Percentiles rank a stretch among this genome's conserved stretches.
These are phyloP conservation scores for Epichloe scottii DNA, from an alignment of 2,329 filamentous ascomycete genomes.

Conservation along the genomic window DNA sequence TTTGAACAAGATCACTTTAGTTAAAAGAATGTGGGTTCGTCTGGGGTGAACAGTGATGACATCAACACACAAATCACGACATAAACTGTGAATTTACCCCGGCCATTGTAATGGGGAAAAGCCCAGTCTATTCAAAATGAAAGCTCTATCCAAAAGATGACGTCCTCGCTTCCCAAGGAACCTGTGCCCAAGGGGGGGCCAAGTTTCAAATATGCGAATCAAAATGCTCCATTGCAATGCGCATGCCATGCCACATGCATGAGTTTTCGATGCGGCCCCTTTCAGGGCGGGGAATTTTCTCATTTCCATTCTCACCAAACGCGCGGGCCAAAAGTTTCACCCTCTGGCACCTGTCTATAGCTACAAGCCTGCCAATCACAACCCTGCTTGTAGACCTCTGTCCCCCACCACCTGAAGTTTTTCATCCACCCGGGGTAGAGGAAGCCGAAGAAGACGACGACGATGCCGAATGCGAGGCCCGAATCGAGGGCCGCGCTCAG, in stretches of 20 bases:
- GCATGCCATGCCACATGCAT: background rate
- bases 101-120: background rate
- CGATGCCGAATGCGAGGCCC: conserved; percentile 68
- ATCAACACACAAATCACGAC: too few relatives aligned
- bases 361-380: conserved; percentile 77
- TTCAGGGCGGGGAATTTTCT: background rate
- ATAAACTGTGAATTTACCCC: background rate
- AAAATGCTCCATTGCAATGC: background rate
- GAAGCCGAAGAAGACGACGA: conserved; percentile 76
- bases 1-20: background rate
- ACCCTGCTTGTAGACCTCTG: conserved; percentile 70
- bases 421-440: conserved; percentile 68
- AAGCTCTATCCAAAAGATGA: background rate
- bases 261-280: too few relatives aligned
- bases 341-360: conserved; percentile 50
- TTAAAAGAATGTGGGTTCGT: background rate
- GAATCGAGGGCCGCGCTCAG: conserved; percentile 73
- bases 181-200: background rate
- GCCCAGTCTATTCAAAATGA: background rate
- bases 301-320: conserved; percentile 31
- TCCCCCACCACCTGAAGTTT: conserved; percentile 77
- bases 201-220: background rate
- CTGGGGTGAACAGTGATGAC: too few relatives aligned
- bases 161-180: background rate
- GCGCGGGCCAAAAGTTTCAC: conserved; percentile 53